Percentiles rank a stretch among this genome's conserved stretches.
Evolutionary conservation across 306 rosid genomes (phyloP).

Genomic region (Quercus berberidifolia): DNA sequence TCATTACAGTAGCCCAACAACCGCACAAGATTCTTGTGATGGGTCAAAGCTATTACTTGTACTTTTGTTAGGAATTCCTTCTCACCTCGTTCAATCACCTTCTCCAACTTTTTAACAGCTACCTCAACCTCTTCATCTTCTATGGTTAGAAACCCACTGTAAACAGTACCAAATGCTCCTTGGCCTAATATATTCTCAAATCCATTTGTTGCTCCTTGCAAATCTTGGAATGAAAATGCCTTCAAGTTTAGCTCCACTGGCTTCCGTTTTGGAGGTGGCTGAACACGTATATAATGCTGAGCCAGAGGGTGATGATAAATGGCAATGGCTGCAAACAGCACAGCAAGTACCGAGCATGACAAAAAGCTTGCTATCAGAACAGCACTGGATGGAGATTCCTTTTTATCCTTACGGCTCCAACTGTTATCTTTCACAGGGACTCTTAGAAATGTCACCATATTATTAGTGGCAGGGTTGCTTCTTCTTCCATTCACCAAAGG

Average conservation of each 20-base stretch:
- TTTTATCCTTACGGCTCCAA: background rate
- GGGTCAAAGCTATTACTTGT: slow-evolving; percentile 33
- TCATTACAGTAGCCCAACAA: slow-evolving; percentile 30
- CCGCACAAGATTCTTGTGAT: slow-evolving; percentile 32
- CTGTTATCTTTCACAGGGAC: slow-evolving; percentile 3
- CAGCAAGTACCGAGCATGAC: slow-evolving; percentile 23
- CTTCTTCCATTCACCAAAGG: slow-evolving; percentile 26
- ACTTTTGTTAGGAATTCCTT: slow-evolving; percentile 35
- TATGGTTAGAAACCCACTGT: slow-evolving; percentile 23
- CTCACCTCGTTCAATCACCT: slow-evolving; percentile 20
- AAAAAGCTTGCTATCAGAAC: slow-evolving; percentile 14
- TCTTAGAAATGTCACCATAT: slow-evolving; percentile 8
- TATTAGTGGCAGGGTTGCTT: slow-evolving; percentile 8
- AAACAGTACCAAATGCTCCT: slow-evolving; percentile 27
- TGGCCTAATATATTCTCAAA: slow-evolving; percentile 25
- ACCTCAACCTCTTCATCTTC: slow-evolving; percentile 29
- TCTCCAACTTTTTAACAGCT: slow-evolving; percentile 30
- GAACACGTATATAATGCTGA: background rate
- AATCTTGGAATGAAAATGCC: slow-evolving; percentile 27
- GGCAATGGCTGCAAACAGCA: slow-evolving; percentile 18
- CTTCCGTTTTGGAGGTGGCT: slow-evolving; percentile 18
- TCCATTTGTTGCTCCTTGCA: slow-evolving; percentile 34
- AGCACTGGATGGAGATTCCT: slow-evolving; percentile 5
- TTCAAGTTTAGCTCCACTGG: slow-evolving; percentile 30
- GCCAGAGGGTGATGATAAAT: slow-evolving; percentile 24